Evolutionary conservation across 2,329 filamentous ascomycete species (phyloP), one percentile per base, ranked within the genome.

Genomic region (Fusarium anthophilum): DNA sequence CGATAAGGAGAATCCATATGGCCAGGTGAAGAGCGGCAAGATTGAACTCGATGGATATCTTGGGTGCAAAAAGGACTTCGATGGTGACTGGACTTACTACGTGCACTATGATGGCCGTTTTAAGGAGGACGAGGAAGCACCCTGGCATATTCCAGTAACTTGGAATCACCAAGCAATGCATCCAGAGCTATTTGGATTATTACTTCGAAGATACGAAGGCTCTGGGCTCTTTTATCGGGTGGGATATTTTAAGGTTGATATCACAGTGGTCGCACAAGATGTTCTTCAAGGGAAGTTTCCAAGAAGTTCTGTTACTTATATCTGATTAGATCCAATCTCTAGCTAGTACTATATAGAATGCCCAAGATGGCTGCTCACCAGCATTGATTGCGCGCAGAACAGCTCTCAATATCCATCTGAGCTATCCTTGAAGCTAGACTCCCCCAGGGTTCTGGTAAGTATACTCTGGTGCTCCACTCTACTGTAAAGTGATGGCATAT

Each of bases 391-490:
- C 26, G 26, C 7, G 6, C 26, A 26, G 26, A 26, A 26, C 26
- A 26, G 26, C 26, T 26, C 26, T 26, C 26, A 26, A 26, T 26
- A 26, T 26, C 26, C 26, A 26, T 26, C 26, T 26, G 26, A 26
- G 26, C 26, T 7, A 26, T 26, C 6, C 26, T 26, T 26, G 26
- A 26, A 26, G 26, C 26, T 26, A 26, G 26, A 26, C 26, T 5
- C 4, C 26, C 4, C 26, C 26, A 26, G 26, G 26, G 22, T 69
- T 70, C 57, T 70, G 67, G 8, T 69, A 70, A 2, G 18, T 38
- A n/a, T 58, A 69, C 39, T 64, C 64, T 5, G 67, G 15, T 1
- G 45, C 67, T 22, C 67, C 67, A 48, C 35, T 53, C 66, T 64
- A 69, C 14, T 69, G 64, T 35, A 8, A 35, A 35, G 10, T n/a